phyloP scores from a whole-genome alignment of 2,329 filamentous ascomycete species.

The Fusarium ramigenum region DNA sequence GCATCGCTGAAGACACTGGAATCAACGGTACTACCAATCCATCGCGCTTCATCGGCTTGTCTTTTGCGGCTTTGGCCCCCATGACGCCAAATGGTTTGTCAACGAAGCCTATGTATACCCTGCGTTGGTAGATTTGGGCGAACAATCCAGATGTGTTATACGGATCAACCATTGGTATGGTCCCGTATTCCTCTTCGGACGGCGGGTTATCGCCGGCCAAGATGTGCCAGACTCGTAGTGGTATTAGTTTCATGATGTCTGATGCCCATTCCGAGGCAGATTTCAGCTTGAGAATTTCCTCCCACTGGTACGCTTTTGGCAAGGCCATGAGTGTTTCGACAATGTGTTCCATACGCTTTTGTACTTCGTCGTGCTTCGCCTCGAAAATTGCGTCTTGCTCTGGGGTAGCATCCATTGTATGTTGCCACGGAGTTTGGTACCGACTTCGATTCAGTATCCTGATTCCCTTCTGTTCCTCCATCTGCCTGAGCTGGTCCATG shows the following conservation, averaged over 20 bases:
- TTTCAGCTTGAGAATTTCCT: neutral
- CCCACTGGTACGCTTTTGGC: neutral
- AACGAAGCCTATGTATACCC: neutral
- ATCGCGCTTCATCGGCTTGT: too few species aligned
- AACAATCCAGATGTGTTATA: neutral
- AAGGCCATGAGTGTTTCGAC: neutral
- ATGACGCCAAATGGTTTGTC: neutral
- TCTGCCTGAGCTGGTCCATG: neutral
- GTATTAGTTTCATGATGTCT: neutral
- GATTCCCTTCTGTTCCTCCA: neutral
- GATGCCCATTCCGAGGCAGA: neutral
- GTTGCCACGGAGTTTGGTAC: neutral
- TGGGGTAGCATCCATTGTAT: neutral
- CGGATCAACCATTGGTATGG: neutral
- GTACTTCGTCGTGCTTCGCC: neutral
- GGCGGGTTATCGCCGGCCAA: neutral
- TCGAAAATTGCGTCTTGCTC: neutral
- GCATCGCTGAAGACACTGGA: neutral
- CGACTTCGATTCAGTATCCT: neutral
- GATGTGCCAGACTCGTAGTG: neutral
- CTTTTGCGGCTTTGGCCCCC: neutral
- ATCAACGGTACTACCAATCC: neutral
- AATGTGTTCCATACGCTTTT: neutral
- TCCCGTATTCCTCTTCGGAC: neutral
- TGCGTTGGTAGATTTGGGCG: neutral